Base-by-base conservation (phyloP, 2,329 filamentous ascomycete genomes). In the Diaporthe batatas region DNA sequence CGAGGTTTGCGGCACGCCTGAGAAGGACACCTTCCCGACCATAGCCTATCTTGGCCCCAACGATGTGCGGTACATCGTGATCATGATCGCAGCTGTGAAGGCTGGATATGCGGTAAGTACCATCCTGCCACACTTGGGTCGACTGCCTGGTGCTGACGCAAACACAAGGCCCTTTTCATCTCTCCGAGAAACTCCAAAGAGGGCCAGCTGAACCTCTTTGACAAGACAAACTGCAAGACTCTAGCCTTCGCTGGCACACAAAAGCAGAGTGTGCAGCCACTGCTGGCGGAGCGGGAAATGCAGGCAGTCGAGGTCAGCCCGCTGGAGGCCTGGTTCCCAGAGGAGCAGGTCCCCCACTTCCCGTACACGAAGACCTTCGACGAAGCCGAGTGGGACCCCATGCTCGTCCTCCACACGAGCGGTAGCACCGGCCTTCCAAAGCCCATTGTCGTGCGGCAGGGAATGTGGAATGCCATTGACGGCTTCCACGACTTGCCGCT, bases 401-500 rank as follows among this genome's bases (percentile, higher is more conserved):
- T 83, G 4, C 55, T 81, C 3, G 79, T 86, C 2, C 75, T 86
- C 11, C 85, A 87, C 76, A 86, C 85, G 0, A 85, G 83, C 68
- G 85, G 85, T 7, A 85, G 82, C 54, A 86, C 85, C 0, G 85
- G 85, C 0, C 78, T 85, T 4, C 85, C 85, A 0, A 86, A 85
- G 75, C 85, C 85, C 2, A 80, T 87, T n/a, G 74, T 84, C 12
- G 76, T 79, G 25, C 76, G 77, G 5, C 81, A 84, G 6, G 85
- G 85, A 18, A 79, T 83, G 77, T 14, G 84, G 18, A 79, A 82
- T 1, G 76, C 82, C 8, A 74, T 69, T 4, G 84, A 87, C 70
- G 75, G 68, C 2, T 78, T 77, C 36, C 79, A 79, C 32, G 64
- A 77, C 4, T 49, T 79, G 0, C 77, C 76, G 0, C 73, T 76